Conservation (phyloP, 176 grass and related monocot genomes). For the Raddia distichophylla region DNA sequence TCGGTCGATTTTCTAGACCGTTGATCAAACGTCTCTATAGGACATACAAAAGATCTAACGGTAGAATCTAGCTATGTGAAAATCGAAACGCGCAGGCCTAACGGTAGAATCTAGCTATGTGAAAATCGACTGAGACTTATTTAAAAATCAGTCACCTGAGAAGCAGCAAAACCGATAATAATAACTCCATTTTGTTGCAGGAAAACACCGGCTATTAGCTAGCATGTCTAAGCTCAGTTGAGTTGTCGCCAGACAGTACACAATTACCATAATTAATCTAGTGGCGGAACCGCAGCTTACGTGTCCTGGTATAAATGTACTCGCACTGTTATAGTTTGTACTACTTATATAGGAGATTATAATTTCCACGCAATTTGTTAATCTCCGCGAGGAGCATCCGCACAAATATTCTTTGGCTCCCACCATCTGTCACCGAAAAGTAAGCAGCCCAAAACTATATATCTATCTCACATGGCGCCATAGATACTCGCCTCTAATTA, state of each 20-base stretch:
- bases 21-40: too few species aligned
- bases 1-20: too few species aligned
- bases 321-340: constrained; percentile 1
- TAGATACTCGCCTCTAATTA: constrained; percentile 34
- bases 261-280: background rate
- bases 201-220: too few species aligned
- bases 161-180: too few species aligned
- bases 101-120: too few species aligned
- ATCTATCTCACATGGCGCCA: constrained; percentile 42
- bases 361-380: constrained; percentile 30
- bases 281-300: constrained; percentile 11
- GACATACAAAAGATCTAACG: too few species aligned
- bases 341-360: background rate
- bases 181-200: too few species aligned
- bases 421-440: constrained; percentile 36
- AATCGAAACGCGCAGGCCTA: too few species aligned
- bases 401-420: constrained; percentile 48
- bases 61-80: too few species aligned
- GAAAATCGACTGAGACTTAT: too few species aligned
- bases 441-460: constrained; percentile 1
- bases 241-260: constrained; percentile 30
- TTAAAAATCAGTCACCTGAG: too few species aligned
- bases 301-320: background rate
- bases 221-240: background rate
- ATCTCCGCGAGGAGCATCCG: constrained; percentile 40